A percentile compares a stretch with the other conserved stretches of the same genome.
Evolutionary conservation across 441 rosid genomes (phyloP).

Genomic region (Breynia disticha): DNA sequence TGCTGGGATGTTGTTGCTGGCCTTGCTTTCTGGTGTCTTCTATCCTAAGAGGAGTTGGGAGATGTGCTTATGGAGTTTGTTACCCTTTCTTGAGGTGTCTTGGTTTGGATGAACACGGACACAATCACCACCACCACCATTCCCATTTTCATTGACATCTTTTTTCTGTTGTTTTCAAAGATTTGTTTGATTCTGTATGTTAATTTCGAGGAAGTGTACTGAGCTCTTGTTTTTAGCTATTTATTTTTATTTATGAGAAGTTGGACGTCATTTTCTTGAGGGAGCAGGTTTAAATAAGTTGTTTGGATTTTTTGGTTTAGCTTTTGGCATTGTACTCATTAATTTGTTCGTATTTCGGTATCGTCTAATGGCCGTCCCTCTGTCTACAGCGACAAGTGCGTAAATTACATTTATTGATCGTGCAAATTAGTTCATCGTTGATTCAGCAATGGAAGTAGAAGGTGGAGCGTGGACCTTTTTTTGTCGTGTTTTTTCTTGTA

Average conservation of each 20-base stretch:
- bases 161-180: neutral
- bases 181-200: neutral
- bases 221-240: no score
- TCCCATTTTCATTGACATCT: conserved; percentile 2
- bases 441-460: neutral
- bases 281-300: no score
- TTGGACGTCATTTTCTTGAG: no score
- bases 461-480: no score
- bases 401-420: no score
- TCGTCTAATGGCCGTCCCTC: no score
- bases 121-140: conserved; percentile 24
- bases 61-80: conserved; percentile 21
- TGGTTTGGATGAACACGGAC: conserved; percentile 18
- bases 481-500: neutral
- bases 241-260: neutral
- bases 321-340: no score
- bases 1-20: conserved; percentile 33
- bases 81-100: conserved; percentile 32
- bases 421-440: no score
- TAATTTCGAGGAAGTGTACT: neutral
- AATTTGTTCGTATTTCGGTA: no score
- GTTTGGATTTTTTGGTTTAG: no score
- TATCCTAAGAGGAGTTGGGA: conserved; percentile 20
- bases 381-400: no score
- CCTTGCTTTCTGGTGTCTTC: conserved; percentile 29